These are phyloP conservation scores for Camellia japonica DNA, from an alignment of 148 eudicot genomes.

Conservation along the genomic window DNA sequence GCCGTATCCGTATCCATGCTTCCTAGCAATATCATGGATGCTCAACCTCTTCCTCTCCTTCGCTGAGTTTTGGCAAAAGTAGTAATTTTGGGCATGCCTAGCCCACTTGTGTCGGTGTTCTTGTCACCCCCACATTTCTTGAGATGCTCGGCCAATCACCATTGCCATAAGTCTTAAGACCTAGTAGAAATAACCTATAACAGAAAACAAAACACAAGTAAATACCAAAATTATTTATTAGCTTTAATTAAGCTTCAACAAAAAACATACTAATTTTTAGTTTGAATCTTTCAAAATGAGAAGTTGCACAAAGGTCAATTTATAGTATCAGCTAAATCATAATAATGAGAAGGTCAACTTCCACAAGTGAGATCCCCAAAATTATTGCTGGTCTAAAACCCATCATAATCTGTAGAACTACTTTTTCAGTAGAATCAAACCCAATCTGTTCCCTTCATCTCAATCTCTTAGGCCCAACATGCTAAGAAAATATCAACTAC, in stretches of 20 bases:
- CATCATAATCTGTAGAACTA: too few relatives aligned
- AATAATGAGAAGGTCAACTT: neutral
- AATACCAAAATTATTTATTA: neutral
- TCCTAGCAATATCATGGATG: slow-evolving; percentile 72
- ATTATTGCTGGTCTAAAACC: too few relatives aligned
- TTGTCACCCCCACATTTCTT: neutral
- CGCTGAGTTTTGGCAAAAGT: slow-evolving; percentile 46
- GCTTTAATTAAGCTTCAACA: neutral
- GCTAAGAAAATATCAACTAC: too few relatives aligned
- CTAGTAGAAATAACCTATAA: neutral
- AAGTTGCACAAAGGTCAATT: neutral
- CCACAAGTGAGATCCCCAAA: neutral
- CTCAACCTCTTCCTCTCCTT: slow-evolving; percentile 71
- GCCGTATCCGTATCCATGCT: too few relatives aligned
- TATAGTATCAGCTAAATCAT: too few relatives aligned
- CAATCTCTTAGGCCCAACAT: too few relatives aligned
- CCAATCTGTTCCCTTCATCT: too few relatives aligned
- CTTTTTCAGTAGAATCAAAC: too few relatives aligned
- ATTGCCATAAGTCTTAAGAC: neutral
- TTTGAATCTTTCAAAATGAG: neutral
- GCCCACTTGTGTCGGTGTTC: neutral
- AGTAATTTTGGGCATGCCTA: too few relatives aligned
- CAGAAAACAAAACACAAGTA: neutral
- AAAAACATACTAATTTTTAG: neutral
- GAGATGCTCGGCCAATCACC: neutral